Percentiles rank a stretch among this genome's conserved stretches.
phyloP scores from a whole-genome alignment of 2,329 filamentous ascomycete species.

The Elsinoe batatas region DNA sequence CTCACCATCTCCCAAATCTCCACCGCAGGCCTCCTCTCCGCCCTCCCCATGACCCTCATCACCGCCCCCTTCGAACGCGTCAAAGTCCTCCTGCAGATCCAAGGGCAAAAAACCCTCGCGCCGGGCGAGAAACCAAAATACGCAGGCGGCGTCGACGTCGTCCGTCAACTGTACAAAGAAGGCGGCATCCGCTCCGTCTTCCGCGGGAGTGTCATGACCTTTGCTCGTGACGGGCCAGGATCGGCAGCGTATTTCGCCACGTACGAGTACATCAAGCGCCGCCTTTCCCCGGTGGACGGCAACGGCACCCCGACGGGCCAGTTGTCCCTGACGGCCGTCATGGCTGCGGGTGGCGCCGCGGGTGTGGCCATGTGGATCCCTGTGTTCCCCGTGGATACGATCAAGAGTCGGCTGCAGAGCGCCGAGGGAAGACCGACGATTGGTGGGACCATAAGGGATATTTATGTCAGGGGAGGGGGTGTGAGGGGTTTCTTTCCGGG shows the following conservation, averaged over 20 bases:
- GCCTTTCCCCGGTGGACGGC: constrained; percentile 71
- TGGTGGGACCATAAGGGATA: constrained; percentile 63
- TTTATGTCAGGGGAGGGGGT: constrained; percentile 70
- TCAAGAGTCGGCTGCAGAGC: constrained; percentile 90
- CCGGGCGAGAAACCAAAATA: constrained; percentile 92
- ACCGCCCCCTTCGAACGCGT: constrained; percentile 99
- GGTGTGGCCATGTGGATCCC: constrained; percentile 99
- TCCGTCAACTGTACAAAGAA: constrained; percentile 83
- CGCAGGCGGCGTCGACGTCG: constrained; percentile 77
- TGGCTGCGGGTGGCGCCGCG: constrained; percentile 76
- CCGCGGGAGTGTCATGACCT: constrained; percentile 78
- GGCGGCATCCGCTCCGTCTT: constrained; percentile 88
- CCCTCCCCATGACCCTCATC: constrained; percentile 93
- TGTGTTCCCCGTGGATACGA: constrained; percentile 93
- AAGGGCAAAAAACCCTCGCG: constrained; percentile 75
- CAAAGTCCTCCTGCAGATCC: constrained; percentile 95
- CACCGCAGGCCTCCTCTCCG: constrained; percentile 91
- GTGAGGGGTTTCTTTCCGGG: constrained; percentile 93
- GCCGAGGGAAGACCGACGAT: constrained; percentile 78
- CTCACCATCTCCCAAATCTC: constrained; percentile 67
- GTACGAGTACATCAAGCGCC: constrained; percentile 91
- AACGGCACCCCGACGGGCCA: constrained; percentile 61
- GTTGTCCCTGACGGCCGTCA: constrained; percentile 71
- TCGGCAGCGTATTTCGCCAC: constrained; percentile 93
- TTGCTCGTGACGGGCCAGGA: constrained; percentile 87